A percentile compares a stretch with the other conserved stretches of the same genome.
These are phyloP conservation scores for Penicillium antarcticum DNA, from an alignment of 495 filamentous ascomycete genomes.

Conservation along the genomic window DNA sequence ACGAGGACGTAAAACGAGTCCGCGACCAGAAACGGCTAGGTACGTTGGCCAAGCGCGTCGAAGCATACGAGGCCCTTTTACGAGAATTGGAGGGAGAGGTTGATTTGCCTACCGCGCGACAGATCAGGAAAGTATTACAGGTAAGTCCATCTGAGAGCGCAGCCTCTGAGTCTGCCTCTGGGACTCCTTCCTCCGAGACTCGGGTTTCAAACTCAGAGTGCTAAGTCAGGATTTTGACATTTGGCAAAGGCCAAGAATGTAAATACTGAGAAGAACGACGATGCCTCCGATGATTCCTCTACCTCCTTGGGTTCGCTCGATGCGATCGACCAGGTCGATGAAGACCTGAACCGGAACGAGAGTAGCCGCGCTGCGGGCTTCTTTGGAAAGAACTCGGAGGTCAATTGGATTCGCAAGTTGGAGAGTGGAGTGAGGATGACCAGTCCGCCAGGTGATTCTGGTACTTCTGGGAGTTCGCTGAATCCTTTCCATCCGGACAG, in stretches of 20 bases:
- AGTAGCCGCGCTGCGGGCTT: conserved; percentile 51
- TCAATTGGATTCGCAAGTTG: conserved; percentile 56
- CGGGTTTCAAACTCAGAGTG: not conserved
- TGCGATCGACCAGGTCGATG: conserved; percentile 54
- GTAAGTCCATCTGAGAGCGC: conserved; percentile 18
- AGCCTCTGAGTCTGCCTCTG: not conserved
- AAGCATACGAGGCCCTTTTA: conserved; percentile 44
- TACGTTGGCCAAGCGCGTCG: conserved; percentile 36
- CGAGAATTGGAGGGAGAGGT: conserved; percentile 32
- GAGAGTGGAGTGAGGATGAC: conserved; percentile 22
- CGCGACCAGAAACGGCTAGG: conserved; percentile 49
- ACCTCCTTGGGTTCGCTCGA: conserved; percentile 54
- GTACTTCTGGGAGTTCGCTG: not conserved
- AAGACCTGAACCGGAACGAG: conserved; percentile 55
- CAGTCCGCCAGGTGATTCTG: not conserved
- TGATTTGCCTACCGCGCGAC: conserved; percentile 22
- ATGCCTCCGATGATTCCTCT: conserved; percentile 20
- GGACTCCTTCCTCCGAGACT: not conserved
- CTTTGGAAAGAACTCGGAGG: conserved; percentile 61
- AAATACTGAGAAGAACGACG: not conserved
- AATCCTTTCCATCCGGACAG: not conserved
- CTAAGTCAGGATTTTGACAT: not conserved
- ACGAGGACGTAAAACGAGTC: conserved; percentile 58
- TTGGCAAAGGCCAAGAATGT: conserved; percentile 3
- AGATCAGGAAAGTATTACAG: conserved; percentile 34